Percentiles rank a stretch among this genome's conserved stretches.
These are phyloP conservation scores for Fusarium newnesense DNA, from an alignment of 2,329 filamentous ascomycete species.

Conservation along the genomic window DNA sequence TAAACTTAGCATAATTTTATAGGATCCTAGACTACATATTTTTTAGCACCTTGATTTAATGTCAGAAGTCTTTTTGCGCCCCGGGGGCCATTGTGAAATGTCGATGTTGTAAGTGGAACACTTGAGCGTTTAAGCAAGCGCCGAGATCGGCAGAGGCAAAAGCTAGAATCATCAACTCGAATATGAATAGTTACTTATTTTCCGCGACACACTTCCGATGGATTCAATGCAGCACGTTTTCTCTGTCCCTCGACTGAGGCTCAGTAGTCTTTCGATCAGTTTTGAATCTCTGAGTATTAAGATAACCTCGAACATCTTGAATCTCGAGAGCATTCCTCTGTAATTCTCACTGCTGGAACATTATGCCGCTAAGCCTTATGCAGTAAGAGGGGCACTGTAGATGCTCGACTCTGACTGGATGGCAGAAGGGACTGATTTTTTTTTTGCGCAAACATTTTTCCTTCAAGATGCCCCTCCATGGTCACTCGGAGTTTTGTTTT, in stretches of 20 bases:
- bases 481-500: conserved; percentile 28
- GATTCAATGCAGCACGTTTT: not conserved
- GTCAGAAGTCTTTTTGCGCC: too few species aligned
- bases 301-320: not conserved
- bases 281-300: not conserved
- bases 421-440: conserved; percentile 38
- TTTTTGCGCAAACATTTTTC: conserved; percentile 38
- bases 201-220: too few species aligned
- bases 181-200: not conserved
- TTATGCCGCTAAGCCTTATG: conserved; percentile 40
- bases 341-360: not conserved
- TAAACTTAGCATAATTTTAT: too few species aligned
- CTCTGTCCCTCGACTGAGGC: not conserved
- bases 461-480: conserved; percentile 40
- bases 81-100: not conserved
- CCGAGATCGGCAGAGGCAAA: conserved; percentile 20
- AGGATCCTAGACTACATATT: too few species aligned
- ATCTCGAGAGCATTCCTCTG: not conserved
- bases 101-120: conserved; percentile 11
- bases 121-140: not conserved
- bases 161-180: not conserved
- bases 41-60: too few species aligned
- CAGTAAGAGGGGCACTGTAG: conserved; percentile 48
- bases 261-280: too few species aligned
- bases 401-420: conserved; percentile 29